Conservation (phyloP, 306 rosid species). For the Fragaria vesca region DNA sequence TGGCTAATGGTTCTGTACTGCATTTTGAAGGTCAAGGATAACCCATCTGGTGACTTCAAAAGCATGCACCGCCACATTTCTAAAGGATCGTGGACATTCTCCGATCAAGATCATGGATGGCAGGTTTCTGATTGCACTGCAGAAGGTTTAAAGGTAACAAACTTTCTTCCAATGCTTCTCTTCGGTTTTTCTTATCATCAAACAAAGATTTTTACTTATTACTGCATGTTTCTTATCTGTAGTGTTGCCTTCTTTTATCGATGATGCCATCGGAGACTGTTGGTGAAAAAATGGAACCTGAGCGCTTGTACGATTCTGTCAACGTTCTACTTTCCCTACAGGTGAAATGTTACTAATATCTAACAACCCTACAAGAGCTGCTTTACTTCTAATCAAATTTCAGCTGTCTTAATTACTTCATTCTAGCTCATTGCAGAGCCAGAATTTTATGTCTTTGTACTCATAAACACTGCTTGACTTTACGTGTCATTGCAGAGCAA, state of each 20-base stretch:
- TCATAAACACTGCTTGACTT: background rate
- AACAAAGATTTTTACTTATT: background rate
- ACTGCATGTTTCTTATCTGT: background rate
- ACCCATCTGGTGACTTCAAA: constrained; percentile 59
- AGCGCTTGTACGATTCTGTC: constrained; percentile 48
- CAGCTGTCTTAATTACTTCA: background rate
- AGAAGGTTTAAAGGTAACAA: constrained; percentile 62
- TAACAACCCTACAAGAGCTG: background rate
- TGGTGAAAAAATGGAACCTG: constrained; percentile 60
- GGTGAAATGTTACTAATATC: constrained; percentile 16
- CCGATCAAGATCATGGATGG: constrained; percentile 84
- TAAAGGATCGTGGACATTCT: constrained; percentile 78
- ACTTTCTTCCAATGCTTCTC: background rate
- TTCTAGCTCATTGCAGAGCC: background rate
- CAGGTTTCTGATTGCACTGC: constrained; percentile 80
- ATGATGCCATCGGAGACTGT: constrained; percentile 53
- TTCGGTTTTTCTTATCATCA: background rate
- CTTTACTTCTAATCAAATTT: background rate
- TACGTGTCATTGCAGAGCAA: constrained; percentile 43
- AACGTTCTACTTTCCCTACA: constrained; percentile 60
- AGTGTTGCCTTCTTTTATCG: constrained; percentile 72
- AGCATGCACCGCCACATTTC: constrained; percentile 68
- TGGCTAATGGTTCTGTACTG: background rate
- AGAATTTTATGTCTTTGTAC: no score
- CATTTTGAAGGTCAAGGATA: constrained; percentile 47